Conservation (phyloP, 176 grass and related monocot species). For the Musa itinerans region DNA sequence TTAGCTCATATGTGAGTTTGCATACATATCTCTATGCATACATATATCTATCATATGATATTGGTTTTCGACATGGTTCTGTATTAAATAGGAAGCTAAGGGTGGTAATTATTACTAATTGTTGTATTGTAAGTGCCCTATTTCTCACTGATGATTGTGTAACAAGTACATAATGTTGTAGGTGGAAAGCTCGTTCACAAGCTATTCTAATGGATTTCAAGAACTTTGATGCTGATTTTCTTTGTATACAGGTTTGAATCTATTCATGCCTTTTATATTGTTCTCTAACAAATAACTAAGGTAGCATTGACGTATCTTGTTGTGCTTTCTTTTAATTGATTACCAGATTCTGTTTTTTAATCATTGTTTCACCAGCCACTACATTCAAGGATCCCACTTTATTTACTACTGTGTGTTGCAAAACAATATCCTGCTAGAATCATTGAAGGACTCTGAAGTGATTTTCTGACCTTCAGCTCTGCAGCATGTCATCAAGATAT, state of each 20-base stretch:
- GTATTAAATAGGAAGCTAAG: neutral
- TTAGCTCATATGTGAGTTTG: too few species aligned
- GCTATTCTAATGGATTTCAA: constrained; percentile 59
- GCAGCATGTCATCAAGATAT: too few species aligned
- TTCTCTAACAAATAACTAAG: constrained; percentile 1
- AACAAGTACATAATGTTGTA: constrained; percentile 19
- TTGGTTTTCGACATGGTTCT: neutral
- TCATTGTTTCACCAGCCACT: too few species aligned
- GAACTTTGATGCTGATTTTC: constrained; percentile 69
- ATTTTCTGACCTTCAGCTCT: too few species aligned
- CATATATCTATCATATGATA: neutral
- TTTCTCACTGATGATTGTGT: constrained; percentile 20
- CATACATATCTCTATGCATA: too few species aligned
- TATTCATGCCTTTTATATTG: constrained; percentile 1
- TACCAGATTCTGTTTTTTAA: too few species aligned
- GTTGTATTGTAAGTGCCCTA: constrained; percentile 4
- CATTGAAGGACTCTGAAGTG: too few species aligned
- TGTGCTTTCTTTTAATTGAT: too few species aligned
- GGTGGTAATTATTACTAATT: constrained; percentile 1
- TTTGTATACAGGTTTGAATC: constrained; percentile 69
- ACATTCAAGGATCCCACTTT: too few species aligned
- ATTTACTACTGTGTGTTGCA: too few species aligned
- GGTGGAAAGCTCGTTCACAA: constrained; percentile 92
- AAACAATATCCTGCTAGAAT: too few species aligned
- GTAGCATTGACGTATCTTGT: neutral